Base-by-base conservation (phyloP, 1,284 basidiomycete species). In the Cutaneotrichosporon dermatis region DNA sequence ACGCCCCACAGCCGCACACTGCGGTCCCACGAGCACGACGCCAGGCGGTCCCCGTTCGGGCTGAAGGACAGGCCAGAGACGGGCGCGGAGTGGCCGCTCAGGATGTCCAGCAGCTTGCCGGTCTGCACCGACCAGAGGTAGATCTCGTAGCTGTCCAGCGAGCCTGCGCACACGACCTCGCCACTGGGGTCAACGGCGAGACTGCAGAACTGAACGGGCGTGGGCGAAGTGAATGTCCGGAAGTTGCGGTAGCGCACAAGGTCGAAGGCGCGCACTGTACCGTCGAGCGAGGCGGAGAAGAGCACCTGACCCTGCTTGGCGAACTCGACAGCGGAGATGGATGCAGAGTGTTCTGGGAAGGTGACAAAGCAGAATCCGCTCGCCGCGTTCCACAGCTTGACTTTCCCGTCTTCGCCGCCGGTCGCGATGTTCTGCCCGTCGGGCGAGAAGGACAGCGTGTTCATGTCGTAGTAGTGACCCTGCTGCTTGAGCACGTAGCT, bases 111-210 rank as follows among this genome's bases (percentile, higher is more conserved):
- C 6, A 99, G 84, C 75, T 95, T 97, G 40, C 96, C 96, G 0
- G 94, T 99, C 77, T 98, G 94, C 2, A 99, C 95, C 3, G 90
- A 94, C 96, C 96, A 99, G 78, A 99, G 82, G 82, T 91, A 99
- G 59, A 99, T 85, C 76, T 99, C 95, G 74, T 96, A 99, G 1
- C 88, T 89, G 78, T 98, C 93, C 4, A 87, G 85, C 16, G 93
- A 94, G 13, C 96, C 96, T 0, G 95, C 96, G 6, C 91, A 92
- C 36, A 99, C 89, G 33, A 98, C 92, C 77, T 99, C 96, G 37
- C 95, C 95, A 2, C 88, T 91, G 0, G 93, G 92, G 71, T 99
- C 96, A 33, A 99, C 93, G 0, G 95, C 94, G 5, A 99, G 83
- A 55, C 87, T 89, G 16, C 90, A 93, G 77, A 99, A 99, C 73